phyloP scores from a whole-genome alignment of 1,284 basidiomycete species.

The Ganoderma lucidum region DNA sequence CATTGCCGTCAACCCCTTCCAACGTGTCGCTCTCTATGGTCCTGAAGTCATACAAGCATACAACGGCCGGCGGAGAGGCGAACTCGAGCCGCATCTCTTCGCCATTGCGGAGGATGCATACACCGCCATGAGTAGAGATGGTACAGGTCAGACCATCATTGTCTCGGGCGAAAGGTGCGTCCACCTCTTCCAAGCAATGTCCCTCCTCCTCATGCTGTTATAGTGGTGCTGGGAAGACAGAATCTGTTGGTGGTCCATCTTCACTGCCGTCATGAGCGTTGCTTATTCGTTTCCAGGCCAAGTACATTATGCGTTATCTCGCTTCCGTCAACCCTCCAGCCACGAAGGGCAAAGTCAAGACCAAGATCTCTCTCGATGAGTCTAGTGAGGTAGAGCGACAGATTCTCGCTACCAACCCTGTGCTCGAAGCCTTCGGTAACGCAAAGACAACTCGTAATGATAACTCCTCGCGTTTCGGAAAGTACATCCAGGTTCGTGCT shows the following conservation, averaged over 20 bases:
- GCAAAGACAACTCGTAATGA: constrained; percentile 99
- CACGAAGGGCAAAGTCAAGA: constrained; percentile 66
- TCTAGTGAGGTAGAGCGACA: constrained; percentile 96
- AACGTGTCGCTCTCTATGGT: constrained; percentile 91
- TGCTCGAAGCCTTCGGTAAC: constrained; percentile 99
- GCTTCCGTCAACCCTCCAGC: constrained; percentile 95
- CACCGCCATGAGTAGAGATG: constrained; percentile 95
- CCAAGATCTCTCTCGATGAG: constrained; percentile 79
- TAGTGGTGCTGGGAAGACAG: constrained; percentile 99
- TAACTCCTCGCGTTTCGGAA: constrained; percentile 98
- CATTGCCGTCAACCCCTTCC: constrained; percentile 99
- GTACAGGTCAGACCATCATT: constrained; percentile 97
- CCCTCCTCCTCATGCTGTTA: constrained; percentile 33
- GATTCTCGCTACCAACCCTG: constrained; percentile 98
- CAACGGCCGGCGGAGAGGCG: constrained; percentile 90
- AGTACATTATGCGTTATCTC: constrained; percentile 99
- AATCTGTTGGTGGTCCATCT: constrained; percentile 72
- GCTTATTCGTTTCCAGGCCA: constrained; percentile 66
- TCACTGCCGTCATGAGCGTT: neutral
- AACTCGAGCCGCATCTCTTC: constrained; percentile 97
- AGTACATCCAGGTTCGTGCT: constrained; percentile 92
- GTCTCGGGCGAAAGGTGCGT: constrained; percentile 95
- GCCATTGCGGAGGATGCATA: constrained; percentile 99
- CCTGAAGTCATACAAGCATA: constrained; percentile 99
- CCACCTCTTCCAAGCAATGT: constrained; percentile 34